These are phyloP conservation scores for Lactifluus rugatus DNA, from an alignment of 768 basidiomycete species.

Conservation along the genomic window DNA sequence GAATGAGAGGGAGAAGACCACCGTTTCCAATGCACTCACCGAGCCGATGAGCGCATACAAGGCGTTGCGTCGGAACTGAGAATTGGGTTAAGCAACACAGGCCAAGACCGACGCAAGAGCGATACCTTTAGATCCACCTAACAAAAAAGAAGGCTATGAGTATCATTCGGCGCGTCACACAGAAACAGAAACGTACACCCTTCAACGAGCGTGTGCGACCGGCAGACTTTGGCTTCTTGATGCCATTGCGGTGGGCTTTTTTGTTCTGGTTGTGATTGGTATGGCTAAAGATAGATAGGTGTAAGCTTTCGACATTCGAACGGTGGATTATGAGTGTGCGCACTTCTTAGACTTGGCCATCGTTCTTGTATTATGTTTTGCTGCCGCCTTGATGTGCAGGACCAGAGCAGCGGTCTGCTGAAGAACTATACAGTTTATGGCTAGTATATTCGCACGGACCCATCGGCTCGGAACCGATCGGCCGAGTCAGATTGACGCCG, in stretches of 20 bases:
- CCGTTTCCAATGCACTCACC: conserved; percentile 35
- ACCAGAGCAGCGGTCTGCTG: conserved; percentile 14
- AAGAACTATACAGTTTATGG: conserved; percentile 25
- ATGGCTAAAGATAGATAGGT: conserved; percentile 39
- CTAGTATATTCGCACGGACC: conserved; percentile 17
- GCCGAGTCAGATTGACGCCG: not conserved
- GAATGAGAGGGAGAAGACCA: conserved; percentile 2
- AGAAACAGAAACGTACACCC: conserved; percentile 83
- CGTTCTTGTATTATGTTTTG: conserved; percentile 24
- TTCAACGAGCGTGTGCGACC: conserved; percentile 71
- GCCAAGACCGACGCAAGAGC: not conserved
- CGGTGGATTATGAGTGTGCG: conserved; percentile 20
- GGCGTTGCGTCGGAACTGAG: conserved; percentile 79
- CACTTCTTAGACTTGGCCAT: conserved; percentile 99
- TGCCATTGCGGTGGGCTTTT: conserved; percentile 98
- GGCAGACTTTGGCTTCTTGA: conserved; percentile 64
- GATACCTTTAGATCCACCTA: conserved; percentile 76
- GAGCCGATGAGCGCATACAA: conserved; percentile 64
- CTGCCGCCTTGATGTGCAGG: conserved; percentile 4
- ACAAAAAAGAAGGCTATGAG: conserved; percentile 7
- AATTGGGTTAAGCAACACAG: conserved; percentile 2
- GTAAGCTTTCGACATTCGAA: conserved; percentile 9
- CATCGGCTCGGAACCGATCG: not conserved
- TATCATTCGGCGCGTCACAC: conserved; percentile 26
- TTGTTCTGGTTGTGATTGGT: conserved; percentile 94